Conservation (phyloP, 169 alveolate genomes). For the Plasmodium sp. region DNA sequence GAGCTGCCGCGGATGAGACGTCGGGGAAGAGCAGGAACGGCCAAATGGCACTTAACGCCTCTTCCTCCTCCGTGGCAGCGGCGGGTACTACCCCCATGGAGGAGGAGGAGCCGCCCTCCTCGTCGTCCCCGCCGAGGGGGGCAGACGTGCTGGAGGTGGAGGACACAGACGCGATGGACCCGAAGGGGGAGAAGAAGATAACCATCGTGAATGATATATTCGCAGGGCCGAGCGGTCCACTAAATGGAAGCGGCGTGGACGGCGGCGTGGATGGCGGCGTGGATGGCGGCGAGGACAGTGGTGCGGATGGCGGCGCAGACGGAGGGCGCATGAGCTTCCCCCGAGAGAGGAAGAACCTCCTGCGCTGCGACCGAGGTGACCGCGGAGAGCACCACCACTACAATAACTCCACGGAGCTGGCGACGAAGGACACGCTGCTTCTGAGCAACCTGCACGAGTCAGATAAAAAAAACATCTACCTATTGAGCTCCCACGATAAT, state of each 20-base stretch:
- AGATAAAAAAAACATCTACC: constrained; percentile 24
- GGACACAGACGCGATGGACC: not conserved
- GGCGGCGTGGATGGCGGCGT: not conserved
- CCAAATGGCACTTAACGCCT: not conserved
- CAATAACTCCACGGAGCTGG: constrained; percentile 25
- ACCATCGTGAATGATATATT: not conserved
- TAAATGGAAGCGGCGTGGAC: not conserved
- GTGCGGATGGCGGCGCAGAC: too few species aligned
- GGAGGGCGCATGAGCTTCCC: not conserved
- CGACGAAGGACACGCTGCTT: constrained; percentile 26
- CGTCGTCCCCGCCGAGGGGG: not conserved
- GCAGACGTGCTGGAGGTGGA: not conserved
- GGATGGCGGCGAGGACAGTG: not conserved
- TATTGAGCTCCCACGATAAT: constrained; percentile 61
- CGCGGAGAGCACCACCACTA: not conserved
- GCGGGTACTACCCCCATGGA: not conserved
- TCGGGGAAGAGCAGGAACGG: not conserved
- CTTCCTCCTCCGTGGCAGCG: not conserved
- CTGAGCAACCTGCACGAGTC: not conserved
- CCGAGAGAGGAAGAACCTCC: not conserved
- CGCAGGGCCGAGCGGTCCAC: too few species aligned
- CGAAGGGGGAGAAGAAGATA: not conserved
- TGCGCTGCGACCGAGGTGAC: not conserved
- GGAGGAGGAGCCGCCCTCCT: not conserved
- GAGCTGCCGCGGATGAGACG: not conserved